A percentile compares a stretch with the other conserved stretches of the same genome.
phyloP scores from a whole-genome alignment of 495 filamentous ascomycete genomes.

The Tuber borchii region DNA sequence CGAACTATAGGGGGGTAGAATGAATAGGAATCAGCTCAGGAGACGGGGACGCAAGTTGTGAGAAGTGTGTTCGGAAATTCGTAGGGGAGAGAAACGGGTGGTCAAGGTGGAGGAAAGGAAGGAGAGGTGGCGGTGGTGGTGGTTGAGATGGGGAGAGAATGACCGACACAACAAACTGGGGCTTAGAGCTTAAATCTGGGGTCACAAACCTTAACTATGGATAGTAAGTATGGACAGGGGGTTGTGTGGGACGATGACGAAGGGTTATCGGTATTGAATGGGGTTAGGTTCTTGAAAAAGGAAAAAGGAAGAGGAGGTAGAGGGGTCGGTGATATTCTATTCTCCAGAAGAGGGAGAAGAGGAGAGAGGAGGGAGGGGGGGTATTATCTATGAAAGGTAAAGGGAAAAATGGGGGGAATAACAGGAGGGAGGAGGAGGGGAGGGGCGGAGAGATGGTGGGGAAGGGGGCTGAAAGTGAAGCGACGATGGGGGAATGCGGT shows the following conservation, averaged over 20 bases:
- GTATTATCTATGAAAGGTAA: neutral
- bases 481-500: slow-evolving; percentile 1
- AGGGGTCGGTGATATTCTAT: neutral
- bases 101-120: slow-evolving; percentile 19
- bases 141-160: slow-evolving; percentile 18
- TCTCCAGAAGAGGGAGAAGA: neutral
- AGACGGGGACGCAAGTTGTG: neutral
- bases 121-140: slow-evolving; percentile 19
- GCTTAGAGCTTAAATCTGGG: neutral
- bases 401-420: neutral
- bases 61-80: slow-evolving; percentile 18
- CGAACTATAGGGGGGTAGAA: neutral
- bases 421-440: neutral
- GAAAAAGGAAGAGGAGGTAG: neutral
- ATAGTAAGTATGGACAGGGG: neutral
- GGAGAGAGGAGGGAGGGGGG: neutral
- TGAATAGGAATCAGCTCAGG: neutral
- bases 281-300: neutral
- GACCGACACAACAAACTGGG: slow-evolving; percentile 5
- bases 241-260: neutral
- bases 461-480: slow-evolving; percentile 1
- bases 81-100: slow-evolving; percentile 10
- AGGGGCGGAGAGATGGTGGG: slow-evolving; percentile 1
- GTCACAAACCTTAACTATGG: slow-evolving; percentile 4
- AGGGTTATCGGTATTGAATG: neutral